Evolutionary conservation across 169 alveolate genomes (phyloP).

Genomic region (Plasmodium knowlesi): DNA sequence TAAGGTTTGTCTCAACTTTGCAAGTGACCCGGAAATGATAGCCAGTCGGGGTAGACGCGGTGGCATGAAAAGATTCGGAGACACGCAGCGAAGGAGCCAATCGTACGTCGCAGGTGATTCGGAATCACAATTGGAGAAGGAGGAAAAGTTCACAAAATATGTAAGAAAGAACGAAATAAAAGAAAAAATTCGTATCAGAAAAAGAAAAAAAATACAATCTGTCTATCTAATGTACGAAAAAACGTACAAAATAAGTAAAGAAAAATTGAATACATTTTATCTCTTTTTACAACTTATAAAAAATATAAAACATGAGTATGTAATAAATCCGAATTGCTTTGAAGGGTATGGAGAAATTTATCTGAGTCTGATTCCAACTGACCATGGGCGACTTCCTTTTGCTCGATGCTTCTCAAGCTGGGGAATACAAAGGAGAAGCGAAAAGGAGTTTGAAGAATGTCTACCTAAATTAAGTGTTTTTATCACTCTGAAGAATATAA

Average conservation of each 20-base stretch:
- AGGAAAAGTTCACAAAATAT: slow-evolving; percentile 16
- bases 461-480: slow-evolving; percentile 68
- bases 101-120: background rate
- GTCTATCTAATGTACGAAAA: slow-evolving; percentile 69
- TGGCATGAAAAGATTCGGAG: background rate
- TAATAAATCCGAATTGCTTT: slow-evolving; percentile 57
- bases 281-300: slow-evolving; percentile 65
- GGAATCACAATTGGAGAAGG: background rate
- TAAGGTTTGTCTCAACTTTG: slow-evolving; percentile 12
- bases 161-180: slow-evolving; percentile 61
- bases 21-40: slow-evolving; percentile 6
- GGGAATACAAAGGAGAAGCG: slow-evolving; percentile 73
- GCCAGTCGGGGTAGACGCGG: background rate
- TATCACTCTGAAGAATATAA: slow-evolving; percentile 66
- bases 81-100: background rate
- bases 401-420: slow-evolving; percentile 74
- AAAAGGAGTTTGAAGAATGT: slow-evolving; percentile 71
- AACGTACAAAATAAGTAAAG: slow-evolving; percentile 66
- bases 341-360: slow-evolving; percentile 75
- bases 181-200: slow-evolving; percentile 61
- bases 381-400: slow-evolving; percentile 73
- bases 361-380: slow-evolving; percentile 72
- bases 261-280: slow-evolving; percentile 30
- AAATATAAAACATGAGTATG: slow-evolving; percentile 72
- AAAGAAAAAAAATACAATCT: slow-evolving; percentile 68